Evolutionary conservation across 2,329 filamentous ascomycete species (phyloP), one percentile per base, ranked within the genome.

Genomic region (Sclerotinia trifoliorum): DNA sequence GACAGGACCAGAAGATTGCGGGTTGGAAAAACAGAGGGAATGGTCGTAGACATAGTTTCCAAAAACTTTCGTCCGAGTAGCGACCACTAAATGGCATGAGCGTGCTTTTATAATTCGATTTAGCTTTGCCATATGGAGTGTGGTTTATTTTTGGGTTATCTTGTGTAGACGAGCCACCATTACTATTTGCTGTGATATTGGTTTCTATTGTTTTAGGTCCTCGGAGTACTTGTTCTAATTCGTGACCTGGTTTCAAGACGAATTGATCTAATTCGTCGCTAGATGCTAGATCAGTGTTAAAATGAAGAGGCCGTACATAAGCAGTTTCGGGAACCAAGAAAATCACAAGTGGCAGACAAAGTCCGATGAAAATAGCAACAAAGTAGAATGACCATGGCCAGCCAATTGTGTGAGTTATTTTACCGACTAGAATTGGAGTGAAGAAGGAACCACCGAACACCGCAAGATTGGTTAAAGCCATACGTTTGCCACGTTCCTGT

Each of bases 341-440:
- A 70, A 95, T 81, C 26, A 97, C 81, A 15, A 90, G 80, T 0
- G 92, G 88, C 5, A 97, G 80, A 66, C 89, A 86, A 7, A 81
- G 83, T 5, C 84, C 92, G 56, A 88, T 85, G 79, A 97, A 96
- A 73, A 97, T 97, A 69, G 93, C 87, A 19, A 96, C 87, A 54
- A 97, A 85, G 78, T 94, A 93, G 76, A 97, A 97, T 0, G 89
- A 90, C 93, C 93, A 97, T 77, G 86, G 81, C 90, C 93, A 96
- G n/a, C 88, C 88, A 62, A 96, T 83, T 0, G 83, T 82, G 60
- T 86, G 80, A 3, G 93, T 93, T 74, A 97, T 94, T 79, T 93
- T 93, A 48, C 94, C 94, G 1, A 94, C 93, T 32, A 97, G 80
- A n/a, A 97, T 92, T 0, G 94, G 94, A 0, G 94, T 97, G 72